Conservation (phyloP, 202 grass and related monocot species). For the Digitaria exilis region DNA sequence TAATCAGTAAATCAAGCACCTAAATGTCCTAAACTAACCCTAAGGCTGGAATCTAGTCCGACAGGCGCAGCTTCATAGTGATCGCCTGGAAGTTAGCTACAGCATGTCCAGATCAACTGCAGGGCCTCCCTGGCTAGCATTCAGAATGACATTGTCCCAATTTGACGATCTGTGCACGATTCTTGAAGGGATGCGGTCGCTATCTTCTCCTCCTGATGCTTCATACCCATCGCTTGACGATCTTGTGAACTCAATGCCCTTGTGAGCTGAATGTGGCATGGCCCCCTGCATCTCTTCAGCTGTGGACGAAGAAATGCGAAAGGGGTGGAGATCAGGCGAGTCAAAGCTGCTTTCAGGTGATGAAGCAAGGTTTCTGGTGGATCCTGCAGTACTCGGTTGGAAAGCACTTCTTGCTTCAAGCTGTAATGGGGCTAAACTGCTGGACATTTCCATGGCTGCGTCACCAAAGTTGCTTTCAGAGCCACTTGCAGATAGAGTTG, state of each 20-base stretch:
- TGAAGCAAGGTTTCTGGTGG: constrained; percentile 57
- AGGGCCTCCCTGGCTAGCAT: constrained; percentile 36
- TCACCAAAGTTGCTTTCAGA: constrained; percentile 63
- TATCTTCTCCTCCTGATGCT: constrained; percentile 95
- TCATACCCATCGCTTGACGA: constrained; percentile 92
- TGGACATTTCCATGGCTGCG: constrained; percentile 51
- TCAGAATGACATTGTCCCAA: constrained; percentile 64
- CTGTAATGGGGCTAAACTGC: constrained; percentile 81
- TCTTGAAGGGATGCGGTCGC: constrained; percentile 85
- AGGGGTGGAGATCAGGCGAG: constrained; percentile 93
- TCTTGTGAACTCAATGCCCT: constrained; percentile 64
- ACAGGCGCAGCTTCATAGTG: background rate
- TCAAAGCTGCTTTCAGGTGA: constrained; percentile 90
- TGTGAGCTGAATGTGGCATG: constrained; percentile 37
- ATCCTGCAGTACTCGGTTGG: constrained; percentile 56
- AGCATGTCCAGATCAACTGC: constrained; percentile 38
- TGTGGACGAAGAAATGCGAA: constrained; percentile 66
- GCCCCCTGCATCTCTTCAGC: constrained; percentile 65
- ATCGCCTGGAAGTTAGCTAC: background rate
- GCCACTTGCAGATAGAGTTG: constrained; percentile 70
- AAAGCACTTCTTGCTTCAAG: constrained; percentile 91
- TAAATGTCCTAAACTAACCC: constrained; percentile 27
- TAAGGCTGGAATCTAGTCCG: constrained; percentile 1
- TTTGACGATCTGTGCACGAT: constrained; percentile 91
- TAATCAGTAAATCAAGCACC: background rate